Base-by-base conservation (phyloP, 2,329 filamentous ascomycete species). In the Hyphodiscus sp. region DNA sequence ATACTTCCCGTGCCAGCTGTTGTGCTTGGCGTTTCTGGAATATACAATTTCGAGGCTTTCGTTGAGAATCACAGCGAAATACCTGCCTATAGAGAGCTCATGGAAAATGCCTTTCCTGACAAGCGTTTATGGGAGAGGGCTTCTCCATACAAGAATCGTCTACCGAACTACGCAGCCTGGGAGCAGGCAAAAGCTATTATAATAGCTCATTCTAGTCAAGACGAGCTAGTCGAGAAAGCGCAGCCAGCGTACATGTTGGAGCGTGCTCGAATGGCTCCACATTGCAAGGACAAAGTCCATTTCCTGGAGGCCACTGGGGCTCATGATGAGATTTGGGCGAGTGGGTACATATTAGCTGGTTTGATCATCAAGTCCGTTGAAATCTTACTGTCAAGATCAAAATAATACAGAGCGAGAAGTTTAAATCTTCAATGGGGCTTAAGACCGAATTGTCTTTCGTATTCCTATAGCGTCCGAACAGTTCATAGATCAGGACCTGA, bases 251-350 rank as follows among this genome's bases (percentile, higher is more conserved):
- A 58, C 2, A 61, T 61, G 46, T 55, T 60, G 20, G 61, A 63
- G 29, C 47, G 43, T 41, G 61, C 45, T 26, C 61, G 51, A 64
- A 44, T 33, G 13, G 29, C 29, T 13, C 20, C 49, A 18, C 29
- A 41, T 16, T 44, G 41, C 13, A 62, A 58, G 61, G 56, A 56
- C 64, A 62, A 56, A 44, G 52, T 56, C 2, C 51, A 57, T 33
- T 55, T 76, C 68, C 33, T 72, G 67, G 57, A 74, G 80, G 61
- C 64, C 84, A 49, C 68, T 66, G 9, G 85, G 81, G 4, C 73
- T 73, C 86, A 90, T 68, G 79, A 88, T 68, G 76, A 78, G 58
- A 72, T 86, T 2, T 87, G 83, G 81, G 65, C 78, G 64, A 74
- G 80, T 54, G 85, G 85, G 16, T 65, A 66, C 33, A 77, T 82